phyloP scores from a whole-genome alignment of 345 rosid genomes.

The Pelargonium nanum region DNA sequence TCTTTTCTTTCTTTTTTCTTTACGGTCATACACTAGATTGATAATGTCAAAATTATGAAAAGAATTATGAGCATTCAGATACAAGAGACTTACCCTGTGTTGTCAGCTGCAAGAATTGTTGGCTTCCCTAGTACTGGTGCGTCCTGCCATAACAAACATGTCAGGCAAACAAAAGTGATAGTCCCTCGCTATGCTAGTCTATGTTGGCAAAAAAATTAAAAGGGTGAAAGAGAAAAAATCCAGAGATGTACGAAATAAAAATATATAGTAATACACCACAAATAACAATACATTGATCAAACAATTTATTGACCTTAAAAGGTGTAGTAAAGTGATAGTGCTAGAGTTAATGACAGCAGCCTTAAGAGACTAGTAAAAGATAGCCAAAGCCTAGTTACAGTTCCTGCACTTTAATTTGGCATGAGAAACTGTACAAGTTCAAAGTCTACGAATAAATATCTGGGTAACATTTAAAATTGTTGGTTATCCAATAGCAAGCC shows the following conservation, averaged over 20 bases:
- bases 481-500: background rate
- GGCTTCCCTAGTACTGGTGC: slow-evolving; percentile 89
- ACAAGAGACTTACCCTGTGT: slow-evolving; percentile 48
- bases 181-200: no score
- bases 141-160: slow-evolving; percentile 41
- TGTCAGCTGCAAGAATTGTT: slow-evolving; percentile 40
- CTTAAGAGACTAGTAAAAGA: no score
- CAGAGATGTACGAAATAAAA: no score
- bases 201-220: no score
- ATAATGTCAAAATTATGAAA: background rate
- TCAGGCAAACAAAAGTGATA: slow-evolving; percentile 4
- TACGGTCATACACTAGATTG: background rate
- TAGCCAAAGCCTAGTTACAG: no score
- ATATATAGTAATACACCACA: no score
- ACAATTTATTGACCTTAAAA: no score
- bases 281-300: no score
- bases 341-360: no score
- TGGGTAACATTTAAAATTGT: background rate
- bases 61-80: background rate
- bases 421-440: background rate
- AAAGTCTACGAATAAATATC: background rate
- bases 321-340: no score
- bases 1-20: background rate
- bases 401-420: background rate
- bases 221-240: no score